phyloP scores from a whole-genome alignment of 2,329 filamentous ascomycete genomes.

The Botrytis cinerea region DNA sequence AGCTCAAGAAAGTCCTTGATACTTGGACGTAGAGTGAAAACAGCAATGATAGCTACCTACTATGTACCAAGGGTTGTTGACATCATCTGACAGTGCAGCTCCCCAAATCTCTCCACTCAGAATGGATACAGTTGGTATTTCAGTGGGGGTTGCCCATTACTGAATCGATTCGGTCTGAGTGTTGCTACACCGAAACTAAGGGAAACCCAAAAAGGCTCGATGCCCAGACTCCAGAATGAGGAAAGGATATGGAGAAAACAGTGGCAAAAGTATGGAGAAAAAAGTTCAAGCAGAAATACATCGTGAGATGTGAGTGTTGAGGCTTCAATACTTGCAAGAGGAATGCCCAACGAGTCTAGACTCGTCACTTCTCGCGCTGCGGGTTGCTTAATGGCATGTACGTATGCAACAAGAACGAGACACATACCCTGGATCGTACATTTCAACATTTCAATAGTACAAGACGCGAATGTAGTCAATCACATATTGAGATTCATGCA shows the following conservation, averaged over 20 bases:
- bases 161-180: slow-evolving; percentile 12
- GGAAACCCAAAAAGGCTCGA: background rate
- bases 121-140: slow-evolving; percentile 14
- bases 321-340: background rate
- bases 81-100: slow-evolving; percentile 23
- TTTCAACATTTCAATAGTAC: background rate
- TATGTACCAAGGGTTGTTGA: slow-evolving; percentile 18
- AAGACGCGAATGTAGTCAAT: background rate
- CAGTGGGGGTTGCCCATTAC: background rate
- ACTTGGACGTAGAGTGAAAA: slow-evolving; percentile 3
- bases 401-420: background rate
- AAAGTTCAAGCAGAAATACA: background rate
- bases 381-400: background rate
- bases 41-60: slow-evolving; percentile 11
- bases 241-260: slow-evolving; percentile 10
- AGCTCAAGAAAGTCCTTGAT: slow-evolving; percentile 2
- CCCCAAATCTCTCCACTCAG: slow-evolving; percentile 15
- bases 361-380: background rate
- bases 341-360: background rate
- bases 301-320: slow-evolving; percentile 1
- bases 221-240: background rate
- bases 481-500: slow-evolving; percentile 2
- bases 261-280: background rate
- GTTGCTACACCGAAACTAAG: slow-evolving; percentile 14
- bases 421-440: background rate